A percentile compares a stretch with the other conserved stretches of the same genome.
Evolutionary conservation across 306 rosid species (phyloP).

Genomic region (Fagus sylvatica): DNA sequence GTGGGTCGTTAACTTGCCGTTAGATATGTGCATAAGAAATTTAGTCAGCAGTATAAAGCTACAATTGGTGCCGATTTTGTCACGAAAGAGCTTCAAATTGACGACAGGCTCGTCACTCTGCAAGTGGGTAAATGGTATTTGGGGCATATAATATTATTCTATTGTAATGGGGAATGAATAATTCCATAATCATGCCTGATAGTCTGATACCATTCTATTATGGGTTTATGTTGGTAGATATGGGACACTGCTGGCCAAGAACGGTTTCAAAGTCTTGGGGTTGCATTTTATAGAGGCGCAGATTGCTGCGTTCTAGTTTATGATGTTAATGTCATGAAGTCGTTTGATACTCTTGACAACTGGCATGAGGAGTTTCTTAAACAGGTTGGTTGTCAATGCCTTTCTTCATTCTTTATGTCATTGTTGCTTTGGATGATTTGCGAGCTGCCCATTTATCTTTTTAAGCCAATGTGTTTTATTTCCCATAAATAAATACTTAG

Average conservation of each 20-base stretch:
- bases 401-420: slow-evolving; percentile 3
- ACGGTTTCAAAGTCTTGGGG: slow-evolving; percentile 95
- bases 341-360: slow-evolving; percentile 87
- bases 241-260: slow-evolving; percentile 99
- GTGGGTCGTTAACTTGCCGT: slow-evolving; percentile 44
- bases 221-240: slow-evolving; percentile 53
- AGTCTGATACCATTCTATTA: background rate
- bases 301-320: slow-evolving; percentile 94
- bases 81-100: slow-evolving; percentile 94
- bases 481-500: background rate
- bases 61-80: slow-evolving; percentile 99
- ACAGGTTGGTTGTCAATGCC: slow-evolving; percentile 49
- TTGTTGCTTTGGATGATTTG: slow-evolving; percentile 1
- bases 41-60: slow-evolving; percentile 97
- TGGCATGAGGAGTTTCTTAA: slow-evolving; percentile 98
- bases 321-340: slow-evolving; percentile 87
- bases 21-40: slow-evolving; percentile 95
- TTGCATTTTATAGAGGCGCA: slow-evolving; percentile 89
- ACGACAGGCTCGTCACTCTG: slow-evolving; percentile 86
- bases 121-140: slow-evolving; percentile 73
- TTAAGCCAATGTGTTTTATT: background rate
- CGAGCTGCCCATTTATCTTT: background rate
- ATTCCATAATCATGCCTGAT: background rate
- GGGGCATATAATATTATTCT: background rate
- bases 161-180: background rate